Evolutionary conservation across 345 rosid species (phyloP).

Genomic region (Durio zibethinus): DNA sequence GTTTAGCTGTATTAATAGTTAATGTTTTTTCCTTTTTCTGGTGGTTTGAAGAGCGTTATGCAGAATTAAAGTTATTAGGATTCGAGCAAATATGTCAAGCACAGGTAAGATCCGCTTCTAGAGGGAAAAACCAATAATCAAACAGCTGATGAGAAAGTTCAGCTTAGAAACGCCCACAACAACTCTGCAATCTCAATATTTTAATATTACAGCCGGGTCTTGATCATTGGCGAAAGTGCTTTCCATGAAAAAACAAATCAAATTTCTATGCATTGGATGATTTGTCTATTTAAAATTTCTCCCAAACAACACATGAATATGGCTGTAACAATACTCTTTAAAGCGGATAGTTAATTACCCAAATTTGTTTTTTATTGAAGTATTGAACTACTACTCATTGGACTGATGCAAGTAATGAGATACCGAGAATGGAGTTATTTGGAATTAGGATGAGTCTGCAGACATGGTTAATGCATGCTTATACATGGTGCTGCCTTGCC

Average conservation of each 20-base stretch:
- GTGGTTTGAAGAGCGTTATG: neutral
- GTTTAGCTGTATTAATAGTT: neutral
- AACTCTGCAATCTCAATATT: neutral
- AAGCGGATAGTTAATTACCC: neutral
- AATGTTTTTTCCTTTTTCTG: neutral
- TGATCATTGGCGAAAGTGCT: neutral
- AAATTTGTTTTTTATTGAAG: neutral
- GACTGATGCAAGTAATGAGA: slow-evolving; percentile 1
- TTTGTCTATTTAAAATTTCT: neutral
- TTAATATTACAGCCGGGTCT: neutral
- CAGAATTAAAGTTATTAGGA: neutral
- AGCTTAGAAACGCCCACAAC: neutral
- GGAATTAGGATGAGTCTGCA: neutral
- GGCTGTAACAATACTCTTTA: neutral
- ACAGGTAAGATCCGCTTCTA: neutral
- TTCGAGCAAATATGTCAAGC: neutral
- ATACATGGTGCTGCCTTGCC: neutral
- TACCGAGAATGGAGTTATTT: neutral
- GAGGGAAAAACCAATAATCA: neutral
- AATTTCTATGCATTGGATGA: neutral
- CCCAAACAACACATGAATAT: neutral
- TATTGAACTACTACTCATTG: neutral
- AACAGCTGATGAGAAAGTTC: neutral
- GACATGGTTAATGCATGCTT: neutral
- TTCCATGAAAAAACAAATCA: neutral